A percentile compares a stretch with the other conserved stretches of the same genome.
Evolutionary conservation across 805 yeast species (phyloP).

Genomic region (Candida koratica): DNA sequence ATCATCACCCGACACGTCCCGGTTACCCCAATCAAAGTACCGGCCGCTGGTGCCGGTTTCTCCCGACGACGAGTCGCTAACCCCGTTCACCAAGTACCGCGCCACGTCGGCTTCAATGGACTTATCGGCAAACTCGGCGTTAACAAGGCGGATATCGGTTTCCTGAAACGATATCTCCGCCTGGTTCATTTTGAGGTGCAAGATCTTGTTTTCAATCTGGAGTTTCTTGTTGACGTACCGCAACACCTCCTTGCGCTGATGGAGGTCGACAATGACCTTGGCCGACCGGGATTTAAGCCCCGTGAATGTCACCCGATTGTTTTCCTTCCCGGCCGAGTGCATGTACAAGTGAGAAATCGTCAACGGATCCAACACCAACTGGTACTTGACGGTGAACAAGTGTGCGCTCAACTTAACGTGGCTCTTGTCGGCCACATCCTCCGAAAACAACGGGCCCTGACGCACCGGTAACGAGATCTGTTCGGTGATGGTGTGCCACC

Average conservation of each 20-base stretch:
- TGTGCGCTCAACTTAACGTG: constrained; percentile 38
- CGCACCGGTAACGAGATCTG: constrained; percentile 33
- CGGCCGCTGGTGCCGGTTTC: constrained; percentile 8
- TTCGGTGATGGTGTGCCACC: constrained; percentile 40
- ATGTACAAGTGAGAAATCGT: constrained; percentile 34
- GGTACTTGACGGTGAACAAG: constrained; percentile 39
- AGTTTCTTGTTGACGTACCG: constrained; percentile 37
- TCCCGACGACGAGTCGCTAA: constrained; percentile 13
- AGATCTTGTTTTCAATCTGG: constrained; percentile 31
- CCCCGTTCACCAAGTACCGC: constrained; percentile 8
- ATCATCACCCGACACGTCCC: constrained; percentile 27
- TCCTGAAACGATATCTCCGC: constrained; percentile 68
- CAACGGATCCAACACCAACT: constrained; percentile 37
- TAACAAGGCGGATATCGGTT: constrained; percentile 65
- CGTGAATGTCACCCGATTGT: constrained; percentile 29
- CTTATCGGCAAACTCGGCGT: constrained; percentile 59
- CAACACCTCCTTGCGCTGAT: constrained; percentile 35
- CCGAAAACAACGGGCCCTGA: constrained; percentile 32
- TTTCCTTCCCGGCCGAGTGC: constrained; percentile 24
- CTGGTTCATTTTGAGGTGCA: constrained; percentile 56
- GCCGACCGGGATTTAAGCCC: constrained; percentile 36
- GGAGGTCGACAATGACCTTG: constrained; percentile 35
- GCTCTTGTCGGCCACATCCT: constrained; percentile 15
- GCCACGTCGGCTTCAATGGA: constrained; percentile 28
- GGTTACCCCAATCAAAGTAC: constrained; percentile 22